Evolutionary conservation across 2,329 filamentous ascomycete species (phyloP).

Genomic region (Fusarium oxysporum): DNA sequence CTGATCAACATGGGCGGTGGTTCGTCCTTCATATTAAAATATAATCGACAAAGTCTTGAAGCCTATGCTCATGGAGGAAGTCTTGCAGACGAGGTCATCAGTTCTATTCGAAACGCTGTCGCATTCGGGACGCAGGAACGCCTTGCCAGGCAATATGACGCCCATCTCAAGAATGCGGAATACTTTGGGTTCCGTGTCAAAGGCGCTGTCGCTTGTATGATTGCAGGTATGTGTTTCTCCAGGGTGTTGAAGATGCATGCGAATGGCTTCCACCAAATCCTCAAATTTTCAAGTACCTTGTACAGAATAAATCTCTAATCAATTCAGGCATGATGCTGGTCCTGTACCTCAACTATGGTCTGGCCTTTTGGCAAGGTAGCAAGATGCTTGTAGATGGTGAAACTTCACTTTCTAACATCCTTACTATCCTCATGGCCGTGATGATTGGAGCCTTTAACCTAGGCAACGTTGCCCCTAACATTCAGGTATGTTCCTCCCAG

Average conservation of each 20-base stretch:
- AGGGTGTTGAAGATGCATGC: neutral
- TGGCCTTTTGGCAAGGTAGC: conserved; percentile 90
- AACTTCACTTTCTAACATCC: conserved; percentile 74
- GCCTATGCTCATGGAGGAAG: conserved; percentile 88
- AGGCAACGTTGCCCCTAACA: conserved; percentile 86
- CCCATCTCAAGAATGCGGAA: conserved; percentile 78
- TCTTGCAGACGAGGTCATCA: conserved; percentile 93
- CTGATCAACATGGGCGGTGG: conserved; percentile 80
- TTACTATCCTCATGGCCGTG: conserved; percentile 89
- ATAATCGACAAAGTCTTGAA: conserved; percentile 80
- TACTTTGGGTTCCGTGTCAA: conserved; percentile 82
- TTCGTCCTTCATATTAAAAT: conserved; percentile 81
- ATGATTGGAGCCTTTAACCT: conserved; percentile 95
- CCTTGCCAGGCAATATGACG: conserved; percentile 86
- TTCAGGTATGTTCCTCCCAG: conserved; percentile 59
- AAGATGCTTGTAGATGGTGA: conserved; percentile 76
- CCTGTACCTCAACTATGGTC: conserved; percentile 86
- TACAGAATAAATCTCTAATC: conserved; percentile 61
- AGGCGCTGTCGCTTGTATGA: conserved; percentile 78
- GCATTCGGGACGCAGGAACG: conserved; percentile 95
- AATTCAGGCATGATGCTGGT: conserved; percentile 85
- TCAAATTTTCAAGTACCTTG: neutral
- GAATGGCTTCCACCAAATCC: neutral
- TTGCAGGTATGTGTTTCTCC: conserved; percentile 71
- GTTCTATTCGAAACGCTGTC: conserved; percentile 90